Conservation (phyloP, 352 stramenopile genomes). For the Elongisporangium anandrum region DNA sequence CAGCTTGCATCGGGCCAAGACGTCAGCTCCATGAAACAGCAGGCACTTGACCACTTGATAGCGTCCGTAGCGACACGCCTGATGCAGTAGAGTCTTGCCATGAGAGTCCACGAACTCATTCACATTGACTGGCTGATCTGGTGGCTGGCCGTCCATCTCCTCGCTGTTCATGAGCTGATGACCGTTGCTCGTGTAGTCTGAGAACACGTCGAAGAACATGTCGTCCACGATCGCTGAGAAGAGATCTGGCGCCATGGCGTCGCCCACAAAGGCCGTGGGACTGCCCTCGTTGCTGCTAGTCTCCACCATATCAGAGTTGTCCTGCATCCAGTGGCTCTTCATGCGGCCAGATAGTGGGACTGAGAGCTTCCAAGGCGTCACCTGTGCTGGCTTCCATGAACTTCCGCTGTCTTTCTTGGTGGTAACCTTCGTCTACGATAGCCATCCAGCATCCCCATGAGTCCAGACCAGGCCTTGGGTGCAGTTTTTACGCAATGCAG, state of each 20-base stretch:
- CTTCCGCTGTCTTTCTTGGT: neutral
- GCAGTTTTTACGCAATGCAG: neutral
- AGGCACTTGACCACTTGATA: constrained; percentile 47
- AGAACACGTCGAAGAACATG: constrained; percentile 13
- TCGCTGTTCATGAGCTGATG: neutral
- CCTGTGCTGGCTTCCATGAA: neutral
- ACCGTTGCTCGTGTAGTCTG: neutral
- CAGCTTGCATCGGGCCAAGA: constrained; percentile 34
- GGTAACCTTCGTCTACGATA: neutral
- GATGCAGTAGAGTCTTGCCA: constrained; percentile 60
- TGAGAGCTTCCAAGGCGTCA: neutral
- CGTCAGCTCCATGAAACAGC: constrained; percentile 44
- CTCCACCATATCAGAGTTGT: neutral
- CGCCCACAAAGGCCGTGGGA: neutral
- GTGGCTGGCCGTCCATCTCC: neutral
- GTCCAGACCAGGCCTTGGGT: neutral
- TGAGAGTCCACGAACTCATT: constrained; percentile 43
- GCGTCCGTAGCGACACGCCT: constrained; percentile 50
- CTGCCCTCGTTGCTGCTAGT: neutral
- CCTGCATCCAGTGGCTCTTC: neutral
- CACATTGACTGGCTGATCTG: constrained; percentile 17
- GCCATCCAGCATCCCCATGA: neutral
- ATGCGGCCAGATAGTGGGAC: neutral
- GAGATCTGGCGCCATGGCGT: constrained; percentile 5
- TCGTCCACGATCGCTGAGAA: constrained; percentile 9